phyloP scores from a whole-genome alignment of 345 rosid genomes.

The Rhodamnia rubescens region DNA sequence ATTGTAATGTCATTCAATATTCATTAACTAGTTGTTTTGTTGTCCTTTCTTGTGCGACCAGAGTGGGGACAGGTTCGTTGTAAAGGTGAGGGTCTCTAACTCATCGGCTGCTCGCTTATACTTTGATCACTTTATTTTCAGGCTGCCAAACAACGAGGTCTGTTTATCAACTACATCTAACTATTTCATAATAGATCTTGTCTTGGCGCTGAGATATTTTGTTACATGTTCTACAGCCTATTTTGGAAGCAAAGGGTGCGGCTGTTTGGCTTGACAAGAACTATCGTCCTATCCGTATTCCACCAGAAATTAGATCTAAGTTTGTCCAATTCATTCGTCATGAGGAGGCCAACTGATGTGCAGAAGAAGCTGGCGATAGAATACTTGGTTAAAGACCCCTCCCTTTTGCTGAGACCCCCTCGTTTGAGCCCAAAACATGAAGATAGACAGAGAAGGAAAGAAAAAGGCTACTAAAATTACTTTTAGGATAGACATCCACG shows the following conservation, averaged over 20 bases:
- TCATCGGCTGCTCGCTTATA: slow-evolving; percentile 66
- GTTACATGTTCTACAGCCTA: slow-evolving; percentile 25
- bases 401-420: not conserved
- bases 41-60: slow-evolving; percentile 10
- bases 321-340: slow-evolving; percentile 33
- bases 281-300: slow-evolving; percentile 66
- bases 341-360: slow-evolving; percentile 21
- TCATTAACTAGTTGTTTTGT: not conserved
- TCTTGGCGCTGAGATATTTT: not conserved
- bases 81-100: slow-evolving; percentile 55
- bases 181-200: not conserved
- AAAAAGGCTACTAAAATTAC: not conserved
- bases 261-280: slow-evolving; percentile 81
- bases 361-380: not conserved
- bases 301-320: slow-evolving; percentile 51
- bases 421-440: not conserved
- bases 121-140: slow-evolving; percentile 62
- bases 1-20: not conserved
- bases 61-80: slow-evolving; percentile 68
- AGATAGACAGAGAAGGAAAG: not conserved
- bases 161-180: not conserved
- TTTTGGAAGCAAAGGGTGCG: slow-evolving; percentile 67
- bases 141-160: slow-evolving; percentile 72
- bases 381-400: not conserved
- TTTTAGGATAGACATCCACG: not conserved